These are phyloP conservation scores for Euptelea pleiosperma DNA, from an alignment of 164 flowering plant genomes.

Conservation along the genomic window DNA sequence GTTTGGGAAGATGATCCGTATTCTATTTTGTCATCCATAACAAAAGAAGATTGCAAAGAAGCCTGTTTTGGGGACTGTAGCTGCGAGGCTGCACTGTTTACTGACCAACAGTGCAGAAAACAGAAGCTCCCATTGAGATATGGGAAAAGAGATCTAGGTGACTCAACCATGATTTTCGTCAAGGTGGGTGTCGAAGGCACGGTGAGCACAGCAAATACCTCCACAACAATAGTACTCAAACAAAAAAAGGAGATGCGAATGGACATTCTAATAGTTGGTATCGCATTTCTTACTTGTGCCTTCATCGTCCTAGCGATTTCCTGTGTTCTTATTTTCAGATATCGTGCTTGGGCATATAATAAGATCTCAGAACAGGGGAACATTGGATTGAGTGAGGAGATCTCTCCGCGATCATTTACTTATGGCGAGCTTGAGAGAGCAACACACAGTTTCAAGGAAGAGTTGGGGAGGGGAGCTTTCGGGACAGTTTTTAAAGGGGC, in stretches of 20 bases:
- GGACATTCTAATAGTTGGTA: not conserved
- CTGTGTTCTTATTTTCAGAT: slow-evolving; percentile 5
- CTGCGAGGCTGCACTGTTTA: not conserved
- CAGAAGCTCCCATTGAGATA: slow-evolving; percentile 7
- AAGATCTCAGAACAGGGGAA: not conserved
- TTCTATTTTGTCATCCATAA: not conserved
- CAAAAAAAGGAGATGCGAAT: not conserved
- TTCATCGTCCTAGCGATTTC: slow-evolving; percentile 1
- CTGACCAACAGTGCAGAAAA: not conserved
- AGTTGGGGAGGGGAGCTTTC: slow-evolving; percentile 20
- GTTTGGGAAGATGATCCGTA: slow-evolving; percentile 1
- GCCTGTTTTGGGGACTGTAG: slow-evolving; percentile 2
- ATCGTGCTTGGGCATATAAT: not conserved
- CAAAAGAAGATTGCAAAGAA: not conserved
- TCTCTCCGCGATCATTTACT: slow-evolving; percentile 16
- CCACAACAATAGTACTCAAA: not conserved
- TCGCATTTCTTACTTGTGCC: not conserved
- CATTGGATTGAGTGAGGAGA: slow-evolving; percentile 1
- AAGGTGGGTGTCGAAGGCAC: too few relatives aligned
- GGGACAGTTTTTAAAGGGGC: slow-evolving; percentile 23
- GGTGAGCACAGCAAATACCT: too few relatives aligned
- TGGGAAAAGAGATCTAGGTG: not conserved
- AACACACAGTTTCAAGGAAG: slow-evolving; percentile 22
- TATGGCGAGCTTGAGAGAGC: slow-evolving; percentile 18
- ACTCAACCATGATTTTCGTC: not conserved